Base-by-base conservation (phyloP, 1,284 basidiomycete genomes). In the Fistulinella staudtii region DNA sequence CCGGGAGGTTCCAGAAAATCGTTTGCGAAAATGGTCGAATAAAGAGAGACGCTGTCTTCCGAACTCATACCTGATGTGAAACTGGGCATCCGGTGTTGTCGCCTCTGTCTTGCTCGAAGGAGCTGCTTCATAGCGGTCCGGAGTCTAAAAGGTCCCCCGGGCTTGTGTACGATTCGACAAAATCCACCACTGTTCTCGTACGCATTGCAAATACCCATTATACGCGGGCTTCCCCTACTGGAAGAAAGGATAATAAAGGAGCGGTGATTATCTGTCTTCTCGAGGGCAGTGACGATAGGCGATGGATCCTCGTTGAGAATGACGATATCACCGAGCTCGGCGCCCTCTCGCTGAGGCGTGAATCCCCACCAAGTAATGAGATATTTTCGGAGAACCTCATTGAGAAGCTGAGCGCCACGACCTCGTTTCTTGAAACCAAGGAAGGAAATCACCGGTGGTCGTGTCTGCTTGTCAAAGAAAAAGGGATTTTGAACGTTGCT, bases 101-200 rank as follows among this genome's bases (percentile, higher is more conserved):
- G 63, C 28, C 64, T 59, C 21, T 68, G 65, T 36, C 52, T 47
- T 52, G 80, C 77, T 53, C 87, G 79, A 20, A 89, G 59, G 53
- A 82, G 83, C n/a, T 85, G 76, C 57, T 82, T 82, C 41, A 95
- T 70, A 5, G 83, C 77, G 13, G 75, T 63, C 27, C 82, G 77
- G 43, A 96, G 71, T 24, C 85, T 80, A 39, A 80, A 79, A 0
- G 93, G 93, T 1, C 93, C 92, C 22, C 84, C 83, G 3, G 93
- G 93, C 64, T 97, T 97, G 75, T 87, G 90, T 18, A 95, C 68
- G 29, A 93, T 74, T 13, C 89, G 80, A 63, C 87, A 89, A 64
- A 91, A 88, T 23, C 93, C 92, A 15, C 93, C 93, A n/a, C 82
- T 78, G 22, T 73, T 73, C 58, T 91, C 88, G 58, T 88, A 85